Evolutionary conservation across 78 protist genomes (phyloP).

Genomic region (Dictyostelium citrinum): DNA sequence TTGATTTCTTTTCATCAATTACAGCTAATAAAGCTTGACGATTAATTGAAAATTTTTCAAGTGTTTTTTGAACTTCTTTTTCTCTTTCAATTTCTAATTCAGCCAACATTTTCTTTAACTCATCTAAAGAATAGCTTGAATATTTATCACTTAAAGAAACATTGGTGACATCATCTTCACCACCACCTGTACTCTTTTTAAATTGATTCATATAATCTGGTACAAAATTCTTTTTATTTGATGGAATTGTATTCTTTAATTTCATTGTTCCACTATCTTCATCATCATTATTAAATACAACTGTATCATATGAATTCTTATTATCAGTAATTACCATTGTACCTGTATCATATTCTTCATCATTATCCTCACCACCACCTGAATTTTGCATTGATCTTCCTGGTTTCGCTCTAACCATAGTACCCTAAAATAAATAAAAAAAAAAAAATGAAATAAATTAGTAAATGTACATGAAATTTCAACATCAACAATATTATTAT

Average conservation of each 20-base stretch:
- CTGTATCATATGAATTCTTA: conserved; percentile 39
- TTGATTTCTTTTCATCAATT: conserved; percentile 47
- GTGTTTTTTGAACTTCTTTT: conserved; percentile 23
- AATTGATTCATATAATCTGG: conserved; percentile 74
- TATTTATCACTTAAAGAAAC: neutral
- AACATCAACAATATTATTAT: no score
- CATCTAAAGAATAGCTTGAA: conserved; percentile 8
- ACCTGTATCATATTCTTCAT: conserved; percentile 71
- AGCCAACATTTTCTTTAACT: conserved; percentile 21
- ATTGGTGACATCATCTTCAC: neutral
- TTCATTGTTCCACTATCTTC: conserved; percentile 60
- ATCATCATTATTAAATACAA: conserved; percentile 56
- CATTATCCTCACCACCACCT: conserved; percentile 30
- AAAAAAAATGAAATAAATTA: neutral
- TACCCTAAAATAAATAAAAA: neutral
- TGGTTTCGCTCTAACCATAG: conserved; percentile 32
- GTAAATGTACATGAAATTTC: neutral
- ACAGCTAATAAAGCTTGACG: conserved; percentile 58
- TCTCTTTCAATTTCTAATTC: conserved; percentile 45
- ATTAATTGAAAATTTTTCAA: conserved; percentile 35
- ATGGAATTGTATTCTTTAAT: conserved; percentile 17
- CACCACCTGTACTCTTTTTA: conserved; percentile 2
- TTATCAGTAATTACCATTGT: conserved; percentile 79
- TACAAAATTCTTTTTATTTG: conserved; percentile 19
- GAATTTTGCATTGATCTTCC: neutral